Evolutionary conservation across 1,284 basidiomycete genomes (phyloP).

Genomic region (Binderoboletus segoi): DNA sequence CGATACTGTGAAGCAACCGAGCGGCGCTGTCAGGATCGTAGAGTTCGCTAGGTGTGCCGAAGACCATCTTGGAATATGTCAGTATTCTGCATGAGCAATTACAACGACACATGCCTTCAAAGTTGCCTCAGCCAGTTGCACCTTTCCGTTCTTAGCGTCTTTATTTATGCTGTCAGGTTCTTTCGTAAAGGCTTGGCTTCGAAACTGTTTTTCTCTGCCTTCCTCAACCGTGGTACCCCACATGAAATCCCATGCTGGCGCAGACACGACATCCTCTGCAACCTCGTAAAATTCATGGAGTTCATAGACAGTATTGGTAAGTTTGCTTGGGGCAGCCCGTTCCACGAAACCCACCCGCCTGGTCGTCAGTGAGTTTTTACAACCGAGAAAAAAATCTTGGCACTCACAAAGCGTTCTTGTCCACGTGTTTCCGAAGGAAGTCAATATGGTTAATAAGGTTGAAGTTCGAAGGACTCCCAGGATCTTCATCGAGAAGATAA

Average conservation of each 20-base stretch:
- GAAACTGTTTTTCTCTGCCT: slow-evolving; percentile 69
- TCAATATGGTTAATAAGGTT: slow-evolving; percentile 76
- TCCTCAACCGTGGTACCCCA: slow-evolving; percentile 74
- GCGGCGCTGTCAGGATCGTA: slow-evolving; percentile 66
- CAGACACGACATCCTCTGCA: slow-evolving; percentile 43
- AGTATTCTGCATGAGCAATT: neutral
- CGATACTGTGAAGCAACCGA: slow-evolving; percentile 54
- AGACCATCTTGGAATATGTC: slow-evolving; percentile 60
- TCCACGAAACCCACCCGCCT: slow-evolving; percentile 64
- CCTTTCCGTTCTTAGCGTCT: slow-evolving; percentile 38
- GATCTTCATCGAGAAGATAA: slow-evolving; percentile 72
- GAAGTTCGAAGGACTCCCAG: slow-evolving; percentile 70
- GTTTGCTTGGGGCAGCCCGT: slow-evolving; percentile 36
- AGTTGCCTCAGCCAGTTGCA: slow-evolving; percentile 62
- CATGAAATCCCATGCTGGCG: slow-evolving; percentile 69
- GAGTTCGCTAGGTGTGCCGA: slow-evolving; percentile 66
- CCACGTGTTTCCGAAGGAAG: slow-evolving; percentile 78
- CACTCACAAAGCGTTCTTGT: slow-evolving; percentile 83
- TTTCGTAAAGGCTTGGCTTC: slow-evolving; percentile 59
- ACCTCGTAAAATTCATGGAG: slow-evolving; percentile 54
- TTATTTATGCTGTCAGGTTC: slow-evolving; percentile 44
- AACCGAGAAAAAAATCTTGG: neutral
- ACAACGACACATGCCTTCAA: slow-evolving; percentile 57
- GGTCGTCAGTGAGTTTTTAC: slow-evolving; percentile 15
- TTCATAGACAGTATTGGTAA: slow-evolving; percentile 52